phyloP scores from a whole-genome alignment of 148 eudicot genomes.

The Mesembryanthemum crystallinum region DNA sequence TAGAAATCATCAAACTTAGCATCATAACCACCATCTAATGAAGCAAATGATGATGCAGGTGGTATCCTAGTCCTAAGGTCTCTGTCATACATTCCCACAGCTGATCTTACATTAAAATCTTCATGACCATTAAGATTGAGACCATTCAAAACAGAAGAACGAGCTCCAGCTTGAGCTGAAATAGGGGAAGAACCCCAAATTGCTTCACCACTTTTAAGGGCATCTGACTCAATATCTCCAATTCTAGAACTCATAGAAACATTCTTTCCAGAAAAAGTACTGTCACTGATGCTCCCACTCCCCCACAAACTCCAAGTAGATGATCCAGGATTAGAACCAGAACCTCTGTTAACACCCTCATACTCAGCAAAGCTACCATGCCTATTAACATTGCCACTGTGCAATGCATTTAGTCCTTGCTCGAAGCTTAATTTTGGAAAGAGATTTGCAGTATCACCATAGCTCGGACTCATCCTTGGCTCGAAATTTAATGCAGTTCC shows the following conservation, averaged over 20 bases:
- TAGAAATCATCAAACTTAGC: constrained; percentile 45
- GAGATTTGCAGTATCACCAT: constrained; percentile 44
- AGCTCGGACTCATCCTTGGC: constrained; percentile 49
- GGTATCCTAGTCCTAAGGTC: constrained; percentile 34
- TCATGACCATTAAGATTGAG: constrained; percentile 39
- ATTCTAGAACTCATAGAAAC: constrained; percentile 45
- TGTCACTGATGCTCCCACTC: constrained; percentile 44
- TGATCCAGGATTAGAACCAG: constrained; percentile 46
- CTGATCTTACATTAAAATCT: constrained; percentile 39
- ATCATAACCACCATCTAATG: constrained; percentile 44
- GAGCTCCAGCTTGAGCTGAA: constrained; percentile 46
- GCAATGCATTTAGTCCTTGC: constrained; percentile 47
- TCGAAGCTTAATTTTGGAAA: constrained; percentile 50
- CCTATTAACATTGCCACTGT: constrained; percentile 44
- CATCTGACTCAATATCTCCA: constrained; percentile 36
- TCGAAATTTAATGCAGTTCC: constrained; percentile 54
- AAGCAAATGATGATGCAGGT: constrained; percentile 43
- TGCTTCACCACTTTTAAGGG: constrained; percentile 49
- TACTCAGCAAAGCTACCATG: constrained; percentile 43
- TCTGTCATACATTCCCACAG: constrained; percentile 42
- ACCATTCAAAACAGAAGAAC: constrained; percentile 37
- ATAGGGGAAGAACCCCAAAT: constrained; percentile 69
- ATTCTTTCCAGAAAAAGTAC: constrained; percentile 40
- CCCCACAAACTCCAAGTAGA: constrained; percentile 66
- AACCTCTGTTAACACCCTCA: constrained; percentile 50